Evolutionary conservation across 2,329 filamentous ascomycete species (phyloP).

Genomic region (Colletotrichum falcatum): DNA sequence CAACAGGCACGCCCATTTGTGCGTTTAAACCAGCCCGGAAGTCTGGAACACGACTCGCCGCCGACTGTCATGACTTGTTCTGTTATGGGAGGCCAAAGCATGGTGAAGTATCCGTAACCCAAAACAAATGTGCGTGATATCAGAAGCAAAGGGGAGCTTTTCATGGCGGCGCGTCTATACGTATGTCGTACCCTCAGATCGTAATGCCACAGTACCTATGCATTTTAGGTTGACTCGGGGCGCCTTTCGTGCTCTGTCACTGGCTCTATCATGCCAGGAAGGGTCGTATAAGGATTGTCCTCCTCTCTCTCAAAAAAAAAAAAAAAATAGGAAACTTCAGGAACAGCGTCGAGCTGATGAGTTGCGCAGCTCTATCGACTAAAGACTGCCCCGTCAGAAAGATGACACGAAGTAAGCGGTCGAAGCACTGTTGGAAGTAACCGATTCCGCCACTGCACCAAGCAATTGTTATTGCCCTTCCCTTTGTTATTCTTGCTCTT

Average conservation of each 20-base stretch:
- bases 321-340: not conserved
- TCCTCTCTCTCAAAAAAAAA: too few relatives aligned
- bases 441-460: not conserved
- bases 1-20: conserved; percentile 39
- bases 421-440: not conserved
- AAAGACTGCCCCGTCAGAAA: not conserved
- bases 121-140: conserved; percentile 2
- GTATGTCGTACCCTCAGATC: not conserved
- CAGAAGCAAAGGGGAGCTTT: conserved; percentile 6
- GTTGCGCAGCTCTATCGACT: not conserved
- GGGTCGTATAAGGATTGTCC: conserved; percentile 14
- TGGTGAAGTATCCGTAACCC: conserved; percentile 7
- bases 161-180: not conserved
- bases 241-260: conserved; percentile 35
- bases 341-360: not conserved
- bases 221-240: conserved; percentile 8
- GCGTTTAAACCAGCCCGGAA: conserved; percentile 40
- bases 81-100: conserved; percentile 12
- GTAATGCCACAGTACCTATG: not conserved
- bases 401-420: conserved; percentile 2
- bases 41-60: conserved; percentile 9
- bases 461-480: not conserved
- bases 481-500: not conserved
- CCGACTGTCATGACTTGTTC: conserved; percentile 1
- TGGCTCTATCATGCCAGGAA: conserved; percentile 22